phyloP scores from a whole-genome alignment of 257 asterid species.

The Petunia secreta region DNA sequence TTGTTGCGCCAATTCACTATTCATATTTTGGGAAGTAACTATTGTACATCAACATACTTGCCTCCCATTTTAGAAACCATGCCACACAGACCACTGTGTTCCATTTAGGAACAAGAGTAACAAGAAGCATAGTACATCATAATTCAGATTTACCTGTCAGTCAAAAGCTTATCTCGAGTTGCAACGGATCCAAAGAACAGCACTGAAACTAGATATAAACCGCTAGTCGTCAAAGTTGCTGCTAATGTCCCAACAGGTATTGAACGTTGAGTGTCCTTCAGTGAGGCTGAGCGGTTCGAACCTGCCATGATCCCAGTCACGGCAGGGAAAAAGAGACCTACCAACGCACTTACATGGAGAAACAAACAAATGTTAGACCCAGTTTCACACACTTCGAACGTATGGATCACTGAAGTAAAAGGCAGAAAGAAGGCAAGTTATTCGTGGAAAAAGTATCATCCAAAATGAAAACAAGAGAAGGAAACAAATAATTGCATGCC shows the following conservation, averaged over 20 bases:
- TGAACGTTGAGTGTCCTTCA: slow-evolving; percentile 98
- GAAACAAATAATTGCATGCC: slow-evolving; percentile 39
- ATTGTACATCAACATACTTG: slow-evolving; percentile 8
- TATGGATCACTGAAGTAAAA: slow-evolving; percentile 6
- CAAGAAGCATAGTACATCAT: slow-evolving; percentile 11
- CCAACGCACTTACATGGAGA: slow-evolving; percentile 81
- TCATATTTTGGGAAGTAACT: not conserved
- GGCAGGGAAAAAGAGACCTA: slow-evolving; percentile 99
- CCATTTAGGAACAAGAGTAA: not conserved
- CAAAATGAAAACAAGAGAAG: slow-evolving; percentile 15
- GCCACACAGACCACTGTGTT: slow-evolving; percentile 10
- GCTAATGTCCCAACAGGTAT: slow-evolving; percentile 95
- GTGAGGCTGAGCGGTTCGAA: slow-evolving; percentile 98
- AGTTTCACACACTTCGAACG: slow-evolving; percentile 4
- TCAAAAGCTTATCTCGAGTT: slow-evolving; percentile 89
- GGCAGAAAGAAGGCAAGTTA: slow-evolving; percentile 4
- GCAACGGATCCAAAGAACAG: slow-evolving; percentile 95
- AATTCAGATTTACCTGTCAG: slow-evolving; percentile 71
- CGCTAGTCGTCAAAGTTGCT: slow-evolving; percentile 83
- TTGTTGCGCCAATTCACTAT: not conserved
- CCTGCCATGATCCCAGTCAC: slow-evolving; percentile 99
- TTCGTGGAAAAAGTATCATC: slow-evolving; percentile 15
- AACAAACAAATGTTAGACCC: slow-evolving; percentile 44
- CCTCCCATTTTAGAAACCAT: slow-evolving; percentile 6
- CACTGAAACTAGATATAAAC: slow-evolving; percentile 73